A percentile compares a stretch with the other conserved stretches of the same genome.
These are phyloP conservation scores for Diplodia seriata DNA, from an alignment of 2,329 filamentous ascomycete species.

Conservation along the genomic window DNA sequence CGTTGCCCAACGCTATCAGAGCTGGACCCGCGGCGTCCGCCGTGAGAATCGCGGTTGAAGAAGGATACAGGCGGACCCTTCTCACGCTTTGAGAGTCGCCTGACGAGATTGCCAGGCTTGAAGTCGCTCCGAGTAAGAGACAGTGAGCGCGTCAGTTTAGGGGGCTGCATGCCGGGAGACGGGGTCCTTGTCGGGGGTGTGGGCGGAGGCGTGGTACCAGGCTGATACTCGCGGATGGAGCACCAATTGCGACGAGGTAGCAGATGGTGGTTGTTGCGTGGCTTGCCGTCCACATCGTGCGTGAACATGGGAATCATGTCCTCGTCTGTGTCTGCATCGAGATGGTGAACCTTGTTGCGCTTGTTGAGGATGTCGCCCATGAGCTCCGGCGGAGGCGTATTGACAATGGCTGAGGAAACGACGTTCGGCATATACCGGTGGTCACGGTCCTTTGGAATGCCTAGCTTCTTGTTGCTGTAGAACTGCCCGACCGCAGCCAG, in stretches of 20 bases:
- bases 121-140: slow-evolving; percentile 41
- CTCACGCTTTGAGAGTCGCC: slow-evolving; percentile 46
- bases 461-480: slow-evolving; percentile 86
- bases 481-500: slow-evolving; percentile 92
- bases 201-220: slow-evolving; percentile 75
- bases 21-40: slow-evolving; percentile 23
- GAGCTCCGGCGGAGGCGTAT: slow-evolving; percentile 84
- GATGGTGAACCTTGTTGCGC: slow-evolving; percentile 77
- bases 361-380: slow-evolving; percentile 93
- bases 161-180: slow-evolving; percentile 39
- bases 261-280: slow-evolving; percentile 87
- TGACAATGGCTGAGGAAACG: slow-evolving; percentile 92
- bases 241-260: slow-evolving; percentile 95
- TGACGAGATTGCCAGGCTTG: slow-evolving; percentile 51
- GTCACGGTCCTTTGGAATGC: slow-evolving; percentile 85
- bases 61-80: slow-evolving; percentile 46
- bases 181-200: slow-evolving; percentile 58
- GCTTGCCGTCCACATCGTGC: slow-evolving; percentile 86
- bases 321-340: slow-evolving; percentile 80
- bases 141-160: slow-evolving; percentile 40
- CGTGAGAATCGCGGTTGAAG: slow-evolving; percentile 39
- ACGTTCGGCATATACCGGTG: slow-evolving; percentile 97
- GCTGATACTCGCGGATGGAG: slow-evolving; percentile 83
- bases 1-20: slow-evolving; percentile 14
- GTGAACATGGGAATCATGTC: slow-evolving; percentile 94